Evolutionary conservation across 768 basidiomycete genomes (phyloP), one percentile per base, ranked within the genome.

Genomic region (Mycena maculata): DNA sequence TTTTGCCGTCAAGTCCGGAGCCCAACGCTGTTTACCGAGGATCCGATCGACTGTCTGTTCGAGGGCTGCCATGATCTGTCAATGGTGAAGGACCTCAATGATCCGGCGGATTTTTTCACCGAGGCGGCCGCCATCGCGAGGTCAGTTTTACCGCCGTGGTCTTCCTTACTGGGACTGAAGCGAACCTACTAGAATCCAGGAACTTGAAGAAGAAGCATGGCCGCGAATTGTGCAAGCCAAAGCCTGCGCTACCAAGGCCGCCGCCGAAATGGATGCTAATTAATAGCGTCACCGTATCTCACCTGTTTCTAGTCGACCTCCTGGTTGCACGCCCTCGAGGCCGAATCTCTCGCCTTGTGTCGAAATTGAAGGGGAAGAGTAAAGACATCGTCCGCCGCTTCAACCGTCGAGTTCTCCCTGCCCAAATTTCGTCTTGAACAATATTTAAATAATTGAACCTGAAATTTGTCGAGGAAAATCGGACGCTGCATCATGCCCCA

Each of bases 1-100:
- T 69, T 59, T 31, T 49, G 18, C 12, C 7, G 13, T 12, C 2
- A 11, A n/a, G 36, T 60, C 23, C 52, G 68, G 20, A 56, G 63
- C 38, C 57, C 44, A 33, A 56, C 64, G 10, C 2, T 18, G 10
- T 48, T 42, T 15, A 65, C 59, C 13, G 28, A 41, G 11, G 52
- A 44, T 1, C 60, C 60, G 11, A 38, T 54, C 2, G 41, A 53
- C 22, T 53, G 39, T 4, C 30, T 31, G 3, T 8, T 62, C 52
- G 13, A 13, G n/a, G n/a, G n/a, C 23, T 4, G 18, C 25, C 62
- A 49, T 42, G 47, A 55, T 30, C 31, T 63, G 6, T 47, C 62
- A 7, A 22, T 10, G 2, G 42, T 63, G n/a, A 22, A 56, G 8
- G 55, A 39, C 49, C 60, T 47, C 42, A 56, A n/a, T 41, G 50